phyloP scores from a whole-genome alignment of 2,329 filamentous ascomycete genomes.

The Fusarium sp. region DNA sequence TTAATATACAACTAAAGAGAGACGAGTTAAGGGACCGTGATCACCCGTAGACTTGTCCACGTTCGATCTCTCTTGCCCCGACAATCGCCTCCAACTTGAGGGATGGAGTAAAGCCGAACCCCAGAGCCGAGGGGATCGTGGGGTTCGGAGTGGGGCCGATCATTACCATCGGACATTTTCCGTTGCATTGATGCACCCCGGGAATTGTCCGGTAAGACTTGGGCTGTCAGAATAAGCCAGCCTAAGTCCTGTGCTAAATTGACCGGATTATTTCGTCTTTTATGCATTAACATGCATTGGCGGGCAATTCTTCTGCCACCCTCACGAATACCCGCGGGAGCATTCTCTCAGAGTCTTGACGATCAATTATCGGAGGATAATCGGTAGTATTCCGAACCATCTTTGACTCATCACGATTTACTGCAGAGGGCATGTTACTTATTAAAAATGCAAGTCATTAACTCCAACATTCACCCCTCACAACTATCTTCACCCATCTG shows the following conservation, averaged over 20 bases:
- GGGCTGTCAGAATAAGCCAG: neutral
- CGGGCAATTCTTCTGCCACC: neutral
- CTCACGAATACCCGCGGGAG: neutral
- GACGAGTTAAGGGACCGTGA: neutral
- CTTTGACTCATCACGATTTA: neutral
- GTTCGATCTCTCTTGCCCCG: neutral
- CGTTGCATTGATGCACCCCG: neutral
- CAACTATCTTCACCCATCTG: neutral
- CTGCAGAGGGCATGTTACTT: too few species aligned
- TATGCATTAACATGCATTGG: too few species aligned
- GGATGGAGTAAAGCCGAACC: neutral
- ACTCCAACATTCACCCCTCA: neutral
- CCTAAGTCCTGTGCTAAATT: rapidly evolving
- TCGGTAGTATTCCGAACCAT: neutral
- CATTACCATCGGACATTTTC: neutral
- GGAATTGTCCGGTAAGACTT: neutral
- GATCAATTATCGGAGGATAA: neutral
- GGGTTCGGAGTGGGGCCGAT: conserved; percentile 27
- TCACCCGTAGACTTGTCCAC: neutral
- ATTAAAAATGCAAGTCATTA: conserved; percentile 25
- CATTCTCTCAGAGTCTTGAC: neutral
- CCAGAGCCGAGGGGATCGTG: conserved; percentile 1
- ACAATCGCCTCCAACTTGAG: neutral
- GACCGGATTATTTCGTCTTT: neutral
- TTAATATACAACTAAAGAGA: conserved; percentile 21